Percentiles rank a stretch among this genome's conserved stretches.
phyloP scores from a whole-genome alignment of 2,329 filamentous ascomycete genomes.

The Phialophora expanda region DNA sequence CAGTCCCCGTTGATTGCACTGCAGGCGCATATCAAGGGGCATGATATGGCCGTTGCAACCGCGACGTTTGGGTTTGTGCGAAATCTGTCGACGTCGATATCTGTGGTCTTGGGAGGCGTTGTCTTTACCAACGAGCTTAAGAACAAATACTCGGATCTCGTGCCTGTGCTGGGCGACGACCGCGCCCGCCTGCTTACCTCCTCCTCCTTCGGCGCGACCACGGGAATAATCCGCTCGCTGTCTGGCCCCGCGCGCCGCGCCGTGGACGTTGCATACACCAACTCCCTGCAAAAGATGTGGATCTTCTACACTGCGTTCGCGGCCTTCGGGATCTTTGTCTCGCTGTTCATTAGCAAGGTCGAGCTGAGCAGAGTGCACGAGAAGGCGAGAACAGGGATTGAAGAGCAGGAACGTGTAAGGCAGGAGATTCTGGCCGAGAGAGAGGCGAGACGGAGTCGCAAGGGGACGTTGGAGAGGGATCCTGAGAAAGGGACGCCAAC shows the following conservation, averaged over 20 bases:
- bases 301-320: conserved; percentile 48
- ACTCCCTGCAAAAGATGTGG: conserved; percentile 49
- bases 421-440: conserved; percentile 41
- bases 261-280: conserved; percentile 44
- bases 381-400: conserved; percentile 53
- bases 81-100: conserved; percentile 58
- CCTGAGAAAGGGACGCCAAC: conserved; percentile 15
- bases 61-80: conserved; percentile 62
- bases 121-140: conserved; percentile 50
- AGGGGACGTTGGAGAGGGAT: conserved; percentile 15
- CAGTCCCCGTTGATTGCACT: conserved; percentile 68
- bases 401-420: conserved; percentile 51
- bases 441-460: conserved; percentile 30
- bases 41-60: conserved; percentile 65
- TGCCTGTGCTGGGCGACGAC: conserved; percentile 42
- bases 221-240: conserved; percentile 44
- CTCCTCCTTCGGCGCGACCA: conserved; percentile 46
- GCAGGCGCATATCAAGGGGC: conserved; percentile 64
- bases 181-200: conserved; percentile 42
- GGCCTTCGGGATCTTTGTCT: conserved; percentile 42
- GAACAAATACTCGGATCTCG: conserved; percentile 42
- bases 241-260: conserved; percentile 40
- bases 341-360: conserved; percentile 42
- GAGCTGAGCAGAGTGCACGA: conserved; percentile 50
- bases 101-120: conserved; percentile 59